Evolutionary conservation across 2,329 filamentous ascomycete genomes (phyloP).

Genomic region (Ophiostoma tasmaniense): DNA sequence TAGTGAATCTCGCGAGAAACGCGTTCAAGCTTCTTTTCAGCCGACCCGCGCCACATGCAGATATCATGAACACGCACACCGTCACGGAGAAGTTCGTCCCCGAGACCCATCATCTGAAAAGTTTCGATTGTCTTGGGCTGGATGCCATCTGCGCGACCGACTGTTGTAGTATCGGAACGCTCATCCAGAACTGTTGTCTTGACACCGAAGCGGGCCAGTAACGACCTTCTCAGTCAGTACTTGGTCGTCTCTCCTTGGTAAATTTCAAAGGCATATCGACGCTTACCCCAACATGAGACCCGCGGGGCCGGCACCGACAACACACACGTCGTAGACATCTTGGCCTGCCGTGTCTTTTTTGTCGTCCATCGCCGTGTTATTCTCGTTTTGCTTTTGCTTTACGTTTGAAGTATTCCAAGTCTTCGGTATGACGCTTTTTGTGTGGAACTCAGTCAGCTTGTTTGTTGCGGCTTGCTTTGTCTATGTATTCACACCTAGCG

Average conservation of each 20-base stretch:
- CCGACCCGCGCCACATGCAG: constrained; percentile 56
- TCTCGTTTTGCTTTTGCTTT: neutral
- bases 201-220: constrained; percentile 49
- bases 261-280: constrained; percentile 19
- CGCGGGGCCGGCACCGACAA: constrained; percentile 26
- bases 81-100: constrained; percentile 54
- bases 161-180: constrained; percentile 28
- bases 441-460: neutral
- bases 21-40: constrained; percentile 41
- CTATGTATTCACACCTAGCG: neutral
- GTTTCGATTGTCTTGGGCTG: constrained; percentile 75
- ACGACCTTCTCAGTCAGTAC: constrained; percentile 6
- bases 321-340: constrained; percentile 21
- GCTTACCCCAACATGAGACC: constrained; percentile 32
- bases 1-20: constrained; percentile 50
- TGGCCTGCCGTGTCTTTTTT: neutral
- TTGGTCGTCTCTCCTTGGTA: neutral
- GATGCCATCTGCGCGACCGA: constrained; percentile 56
- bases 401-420: neutral
- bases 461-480: neutral
- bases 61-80: constrained; percentile 66
- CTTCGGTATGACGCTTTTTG: neutral
- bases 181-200: constrained; percentile 2
- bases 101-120: constrained; percentile 60
- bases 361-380: neutral